Evolutionary conservation across 129 eudicot genomes (phyloP), one percentile per base, ranked within the genome.

Genomic region (Helichrysum umbraculigerum): DNA sequence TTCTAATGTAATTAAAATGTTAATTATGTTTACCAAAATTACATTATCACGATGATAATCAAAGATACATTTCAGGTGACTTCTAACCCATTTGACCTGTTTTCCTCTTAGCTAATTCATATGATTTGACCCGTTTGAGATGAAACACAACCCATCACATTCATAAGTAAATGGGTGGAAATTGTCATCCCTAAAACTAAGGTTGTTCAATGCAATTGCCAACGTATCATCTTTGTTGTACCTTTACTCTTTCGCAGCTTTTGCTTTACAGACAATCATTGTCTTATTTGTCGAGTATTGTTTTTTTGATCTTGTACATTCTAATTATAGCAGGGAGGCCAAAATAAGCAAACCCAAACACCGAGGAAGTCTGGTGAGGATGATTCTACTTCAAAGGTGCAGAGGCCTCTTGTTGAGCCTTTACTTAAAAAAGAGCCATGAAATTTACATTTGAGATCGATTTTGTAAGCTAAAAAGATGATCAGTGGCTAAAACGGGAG

Each of bases 331-430:
- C 86, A 93, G 98, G 92, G 92, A 76, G 87, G 81, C 68, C 97
- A 86, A 76, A 77, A 41, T 39, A 91, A 85, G 93, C 89, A 78
- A 80, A 92, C 74, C 35, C 82, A 29, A 52, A 85, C 82, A 0
- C 81, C 82, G 34, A 88, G 72, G 82, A 90, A 87, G 81, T 20
- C 84, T 2, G 83, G 84, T 22, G 93, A 90, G 17, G 96, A 85
- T n/a, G 87, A 78, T 79, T 51, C 91, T 0, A 57, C 56, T 63
- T 76, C 92, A 75, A 85, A 70, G 74, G 66, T 73, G 68, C 83
- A 76, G 30, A 85, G 84, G 61, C 71, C 79, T 64, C 86, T 76
- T 1, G 84, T 51, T 10, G 90, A 87, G 81, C 89, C 91, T 76
- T 79, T 82, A 47, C 89, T 70, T 22, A 68, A 30, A 50, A 81